Conservation (phyloP, 179 eudicot genomes). For the Carnegiea gigantea region DNA sequence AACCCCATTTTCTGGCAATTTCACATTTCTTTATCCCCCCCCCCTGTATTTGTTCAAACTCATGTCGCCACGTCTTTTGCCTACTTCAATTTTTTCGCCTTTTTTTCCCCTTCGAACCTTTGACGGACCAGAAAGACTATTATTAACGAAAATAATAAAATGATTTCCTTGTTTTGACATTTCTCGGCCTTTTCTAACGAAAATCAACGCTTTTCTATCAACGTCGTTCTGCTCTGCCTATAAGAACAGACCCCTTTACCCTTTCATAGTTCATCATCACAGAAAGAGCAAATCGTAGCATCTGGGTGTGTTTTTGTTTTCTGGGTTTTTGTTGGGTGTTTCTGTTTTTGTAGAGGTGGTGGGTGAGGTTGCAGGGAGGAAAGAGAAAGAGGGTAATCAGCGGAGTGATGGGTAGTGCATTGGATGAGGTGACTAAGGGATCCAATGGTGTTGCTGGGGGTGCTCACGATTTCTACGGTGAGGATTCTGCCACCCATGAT, state of each 20-base stretch:
- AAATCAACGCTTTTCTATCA: conserved; percentile 6
- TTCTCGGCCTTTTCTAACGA: neutral
- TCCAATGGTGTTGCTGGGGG: conserved; percentile 53
- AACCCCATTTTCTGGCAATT: conserved; percentile 14
- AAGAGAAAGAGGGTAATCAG: conserved; percentile 13
- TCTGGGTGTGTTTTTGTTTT: neutral
- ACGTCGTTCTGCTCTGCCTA: neutral
- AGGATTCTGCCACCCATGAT: conserved; percentile 75
- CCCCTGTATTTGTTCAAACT: neutral
- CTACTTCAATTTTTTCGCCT: no score
- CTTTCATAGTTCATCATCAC: neutral
- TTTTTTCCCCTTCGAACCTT: neutral
- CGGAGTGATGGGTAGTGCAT: conserved; percentile 29
- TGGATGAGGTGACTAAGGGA: conserved; percentile 35
- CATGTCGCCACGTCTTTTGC: conserved; percentile 13
- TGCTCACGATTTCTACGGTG: conserved; percentile 63
- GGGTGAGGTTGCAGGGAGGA: neutral
- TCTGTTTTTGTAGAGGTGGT: conserved; percentile 24
- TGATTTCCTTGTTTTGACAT: neutral
- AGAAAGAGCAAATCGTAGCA: conserved; percentile 7
- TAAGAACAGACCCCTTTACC: conserved; percentile 16
- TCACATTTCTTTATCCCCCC: neutral
- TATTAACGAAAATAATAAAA: neutral
- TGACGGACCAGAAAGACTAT: no score
- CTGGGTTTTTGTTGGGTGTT: conserved; percentile 16